Evolutionary conservation across 2,329 filamentous ascomycete genomes (phyloP), one percentile per base, ranked within the genome.

Genomic region (Fusarium sp.): DNA sequence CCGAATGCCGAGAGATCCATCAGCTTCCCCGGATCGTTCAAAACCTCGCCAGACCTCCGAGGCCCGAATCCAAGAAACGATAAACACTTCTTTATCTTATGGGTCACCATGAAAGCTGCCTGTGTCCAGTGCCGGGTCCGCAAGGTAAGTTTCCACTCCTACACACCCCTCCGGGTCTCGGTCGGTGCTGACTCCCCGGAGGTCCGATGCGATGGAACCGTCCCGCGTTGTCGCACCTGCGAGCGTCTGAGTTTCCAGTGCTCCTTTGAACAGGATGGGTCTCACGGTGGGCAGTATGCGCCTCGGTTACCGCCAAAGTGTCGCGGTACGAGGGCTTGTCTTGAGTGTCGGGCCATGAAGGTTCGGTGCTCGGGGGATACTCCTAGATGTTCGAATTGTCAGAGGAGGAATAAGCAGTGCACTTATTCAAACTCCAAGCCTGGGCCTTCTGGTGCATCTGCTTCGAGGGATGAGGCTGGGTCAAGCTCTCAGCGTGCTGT

Each of bases 111-210:
- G 73, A 75, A 74, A 50, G 73, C 73, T 16, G 73, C 73, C 16
- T 75, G 73, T 50, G 73, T 75, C 49, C 73, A 75, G 20, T 75
- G 73, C 63, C 72, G 73, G 51, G 73, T 75, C 42, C 73, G 73
- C 58, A 75, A 75, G 73, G 73, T 75, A 70, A 42, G 56, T 38
- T 25, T 56, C 13, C 36, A 16, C 27, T 10, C 18, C 11, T 27
- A 29, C 25, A 46, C 44, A 2, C 27, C 40, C 25, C 25, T 27
- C 25, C 73, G 71, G 73, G 49, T 64, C 58, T 74, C 72, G 71
- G 69, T 63, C 67, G 49, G 64, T 65, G 62, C 70, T 74, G 56
- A 74, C 71, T 67, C 70, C 56, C 67, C 65, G 68, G 54, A 75
- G 73, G 73, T 75, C 69, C 73, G 73, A 72, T 75, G 73, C 55